Evolutionary conservation across 208 protist genomes (phyloP).

Genomic region (Naegleria fowleri): DNA sequence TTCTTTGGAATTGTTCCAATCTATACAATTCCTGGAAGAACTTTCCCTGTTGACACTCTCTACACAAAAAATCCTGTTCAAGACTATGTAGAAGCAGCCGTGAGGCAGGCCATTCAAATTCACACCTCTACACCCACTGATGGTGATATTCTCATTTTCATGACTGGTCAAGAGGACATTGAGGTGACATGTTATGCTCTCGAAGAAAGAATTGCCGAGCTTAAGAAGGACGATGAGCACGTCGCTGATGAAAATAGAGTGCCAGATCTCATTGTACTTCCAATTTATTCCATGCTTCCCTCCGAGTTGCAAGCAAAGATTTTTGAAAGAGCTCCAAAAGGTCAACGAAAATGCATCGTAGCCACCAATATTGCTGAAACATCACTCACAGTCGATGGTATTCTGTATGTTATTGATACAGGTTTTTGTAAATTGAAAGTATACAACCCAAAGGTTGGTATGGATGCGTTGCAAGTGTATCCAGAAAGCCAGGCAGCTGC

Average conservation of each 20-base stretch:
- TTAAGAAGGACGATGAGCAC: background rate
- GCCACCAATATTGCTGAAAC: conserved; percentile 99
- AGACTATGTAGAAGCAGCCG: conserved; percentile 95
- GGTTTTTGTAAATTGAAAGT: conserved; percentile 99
- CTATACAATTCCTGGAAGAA: conserved; percentile 77
- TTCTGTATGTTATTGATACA: conserved; percentile 80
- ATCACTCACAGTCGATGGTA: conserved; percentile 96
- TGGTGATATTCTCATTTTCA: conserved; percentile 99
- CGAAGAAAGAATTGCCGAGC: conserved; percentile 27
- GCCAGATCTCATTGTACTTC: conserved; percentile 62
- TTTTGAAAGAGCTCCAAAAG: conserved; percentile 54
- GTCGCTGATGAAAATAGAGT: conserved; percentile 14
- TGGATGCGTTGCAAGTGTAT: conserved; percentile 90
- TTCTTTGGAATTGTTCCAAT: conserved; percentile 88
- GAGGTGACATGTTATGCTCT: conserved; percentile 65
- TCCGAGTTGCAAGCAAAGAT: conserved; percentile 82
- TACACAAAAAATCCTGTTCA: conserved; percentile 80
- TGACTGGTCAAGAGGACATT: conserved; percentile 99
- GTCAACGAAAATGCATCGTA: conserved; percentile 92
- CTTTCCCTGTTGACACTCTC: conserved; percentile 92
- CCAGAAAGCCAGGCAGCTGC: conserved; percentile 93
- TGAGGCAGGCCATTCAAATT: conserved; percentile 82
- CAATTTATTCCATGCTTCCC: conserved; percentile 86
- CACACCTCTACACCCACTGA: conserved; percentile 67
- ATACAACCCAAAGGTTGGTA: conserved; percentile 90